Percentiles rank a stretch among this genome's conserved stretches.
Evolutionary conservation across 139 green algal genomes (phyloP).

Genomic region (Auxenochlorella pyrenoidosa): DNA sequence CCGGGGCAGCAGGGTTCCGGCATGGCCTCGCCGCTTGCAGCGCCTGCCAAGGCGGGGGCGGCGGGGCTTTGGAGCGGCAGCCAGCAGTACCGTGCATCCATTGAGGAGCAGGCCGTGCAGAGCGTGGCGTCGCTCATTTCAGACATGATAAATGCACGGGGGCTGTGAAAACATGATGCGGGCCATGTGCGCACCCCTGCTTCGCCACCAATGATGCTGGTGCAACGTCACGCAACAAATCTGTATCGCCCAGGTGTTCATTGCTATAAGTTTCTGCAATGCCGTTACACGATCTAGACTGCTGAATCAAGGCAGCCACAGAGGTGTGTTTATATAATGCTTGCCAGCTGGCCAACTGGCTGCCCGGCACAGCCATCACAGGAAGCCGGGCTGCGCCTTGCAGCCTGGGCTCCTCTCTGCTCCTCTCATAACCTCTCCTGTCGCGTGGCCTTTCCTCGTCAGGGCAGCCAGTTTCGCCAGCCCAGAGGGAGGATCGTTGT

Average conservation of each 20-base stretch:
- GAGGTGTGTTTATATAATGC: no score
- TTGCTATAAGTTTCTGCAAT: no score
- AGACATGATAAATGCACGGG: neutral
- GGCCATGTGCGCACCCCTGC: no score
- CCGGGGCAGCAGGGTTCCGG: neutral
- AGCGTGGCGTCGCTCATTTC: conserved; percentile 11
- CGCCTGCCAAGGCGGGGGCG: neutral
- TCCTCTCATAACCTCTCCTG: neutral
- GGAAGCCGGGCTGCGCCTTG: neutral
- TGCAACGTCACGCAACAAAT: no score
- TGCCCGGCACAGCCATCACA: no score
- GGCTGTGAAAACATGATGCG: neutral
- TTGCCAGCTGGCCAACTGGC: no score
- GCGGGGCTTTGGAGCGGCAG: neutral
- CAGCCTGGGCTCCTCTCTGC: neutral
- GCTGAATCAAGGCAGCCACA: no score
- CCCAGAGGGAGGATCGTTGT: neutral
- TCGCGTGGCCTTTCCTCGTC: no score
- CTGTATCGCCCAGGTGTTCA: no score
- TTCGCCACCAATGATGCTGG: no score
- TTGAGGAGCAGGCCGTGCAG: conserved; percentile 33
- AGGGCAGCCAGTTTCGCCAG: neutral
- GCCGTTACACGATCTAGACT: no score
- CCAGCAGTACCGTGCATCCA: neutral
- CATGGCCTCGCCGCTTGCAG: neutral